phyloP scores from a whole-genome alignment of 1,284 basidiomycete genomes.

The Cryptococcus deneoformans region DNA sequence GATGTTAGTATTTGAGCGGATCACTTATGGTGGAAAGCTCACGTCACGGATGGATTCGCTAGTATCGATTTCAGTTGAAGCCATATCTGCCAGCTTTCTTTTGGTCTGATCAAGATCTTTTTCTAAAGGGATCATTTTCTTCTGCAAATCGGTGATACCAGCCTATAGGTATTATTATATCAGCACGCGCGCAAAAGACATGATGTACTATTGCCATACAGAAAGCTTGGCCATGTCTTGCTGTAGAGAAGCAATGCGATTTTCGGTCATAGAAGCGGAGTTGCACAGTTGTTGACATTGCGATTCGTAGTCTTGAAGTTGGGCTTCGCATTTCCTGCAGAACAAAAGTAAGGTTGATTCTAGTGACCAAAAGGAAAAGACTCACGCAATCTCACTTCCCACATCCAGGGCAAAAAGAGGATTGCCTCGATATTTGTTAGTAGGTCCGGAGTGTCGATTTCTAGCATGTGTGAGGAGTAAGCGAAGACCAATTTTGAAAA shows the following conservation, averaged over 20 bases:
- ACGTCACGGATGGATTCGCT: slow-evolving; percentile 13
- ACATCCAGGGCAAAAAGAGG: slow-evolving; percentile 29
- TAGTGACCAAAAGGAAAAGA: background rate
- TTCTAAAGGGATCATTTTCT: slow-evolving; percentile 4
- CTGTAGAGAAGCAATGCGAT: no score
- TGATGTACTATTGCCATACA: no score
- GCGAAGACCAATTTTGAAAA: background rate
- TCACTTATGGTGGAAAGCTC: background rate
- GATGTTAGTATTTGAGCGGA: background rate
- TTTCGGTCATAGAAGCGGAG: no score
- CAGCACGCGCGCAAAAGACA: no score
- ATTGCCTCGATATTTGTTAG: slow-evolving; percentile 15
- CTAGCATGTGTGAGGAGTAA: background rate
- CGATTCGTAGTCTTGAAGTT: slow-evolving; percentile 1
- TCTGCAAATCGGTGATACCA: background rate
- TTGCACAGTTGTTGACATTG: background rate
- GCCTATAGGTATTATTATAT: no score
- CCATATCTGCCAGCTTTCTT: slow-evolving; percentile 8
- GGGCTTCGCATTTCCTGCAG: background rate
- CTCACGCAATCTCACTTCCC: slow-evolving; percentile 30
- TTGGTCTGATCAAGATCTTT: slow-evolving; percentile 7
- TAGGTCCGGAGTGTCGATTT: slow-evolving; percentile 17
- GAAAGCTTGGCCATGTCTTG: no score
- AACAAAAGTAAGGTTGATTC: background rate
- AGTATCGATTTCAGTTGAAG: slow-evolving; percentile 14